These are phyloP conservation scores for Trebouxia sp. DNA, from an alignment of 139 green algal genomes.

Conservation along the genomic window DNA sequence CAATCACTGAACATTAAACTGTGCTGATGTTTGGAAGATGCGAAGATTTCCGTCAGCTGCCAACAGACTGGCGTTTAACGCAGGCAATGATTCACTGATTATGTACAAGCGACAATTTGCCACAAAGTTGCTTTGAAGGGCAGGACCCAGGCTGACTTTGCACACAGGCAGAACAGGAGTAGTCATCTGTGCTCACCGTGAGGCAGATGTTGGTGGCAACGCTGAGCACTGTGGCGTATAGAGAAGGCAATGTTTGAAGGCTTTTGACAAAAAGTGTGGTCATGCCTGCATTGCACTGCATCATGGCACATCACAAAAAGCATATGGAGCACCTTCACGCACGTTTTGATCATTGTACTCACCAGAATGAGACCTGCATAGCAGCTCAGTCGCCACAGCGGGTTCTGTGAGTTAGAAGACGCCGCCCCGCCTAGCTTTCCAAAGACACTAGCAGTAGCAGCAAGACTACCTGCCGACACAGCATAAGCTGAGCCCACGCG, in stretches of 20 bases:
- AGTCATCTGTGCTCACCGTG: too few relatives aligned
- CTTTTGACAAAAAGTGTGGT: slow-evolving; percentile 18
- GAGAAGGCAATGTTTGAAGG: not conserved
- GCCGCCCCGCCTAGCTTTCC: not conserved
- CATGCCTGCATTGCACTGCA: slow-evolving; percentile 28
- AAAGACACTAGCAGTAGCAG: not conserved
- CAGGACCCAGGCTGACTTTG: not conserved
- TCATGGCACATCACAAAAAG: not conserved
- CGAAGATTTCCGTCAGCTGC: too few relatives aligned
- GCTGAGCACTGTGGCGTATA: slow-evolving; percentile 22
- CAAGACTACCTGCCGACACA: slow-evolving; percentile 3
- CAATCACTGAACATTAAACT: too few relatives aligned
- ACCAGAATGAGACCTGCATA: not conserved
- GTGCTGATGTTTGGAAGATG: too few relatives aligned
- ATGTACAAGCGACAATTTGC: too few relatives aligned
- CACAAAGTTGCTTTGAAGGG: too few relatives aligned
- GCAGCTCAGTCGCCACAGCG: not conserved
- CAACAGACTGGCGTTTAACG: too few relatives aligned
- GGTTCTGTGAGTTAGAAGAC: not conserved
- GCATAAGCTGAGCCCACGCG: not conserved
- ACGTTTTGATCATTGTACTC: not conserved
- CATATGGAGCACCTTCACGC: not conserved
- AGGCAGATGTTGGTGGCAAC: slow-evolving; percentile 19
- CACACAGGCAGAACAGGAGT: not conserved
- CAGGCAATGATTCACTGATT: too few relatives aligned